These are phyloP conservation scores for Ogataea allantospora DNA, from an alignment of 805 yeast genomes.

Conservation along the genomic window DNA sequence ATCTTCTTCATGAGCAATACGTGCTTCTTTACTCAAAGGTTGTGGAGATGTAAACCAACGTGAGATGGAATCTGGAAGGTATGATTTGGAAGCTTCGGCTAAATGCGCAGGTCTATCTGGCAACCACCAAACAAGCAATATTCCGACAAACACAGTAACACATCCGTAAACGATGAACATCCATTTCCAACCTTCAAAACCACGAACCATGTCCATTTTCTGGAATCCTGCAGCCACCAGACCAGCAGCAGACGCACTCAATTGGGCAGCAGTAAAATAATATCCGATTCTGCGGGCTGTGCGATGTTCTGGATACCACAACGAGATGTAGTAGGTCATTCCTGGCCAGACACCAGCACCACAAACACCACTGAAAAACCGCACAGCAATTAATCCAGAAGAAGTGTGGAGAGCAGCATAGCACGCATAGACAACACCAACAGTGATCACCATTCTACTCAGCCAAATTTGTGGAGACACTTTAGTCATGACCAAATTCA, in stretches of 20 bases:
- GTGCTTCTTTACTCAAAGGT: slow-evolving; percentile 57
- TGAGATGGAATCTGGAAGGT: slow-evolving; percentile 21
- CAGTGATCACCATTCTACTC: slow-evolving; percentile 69
- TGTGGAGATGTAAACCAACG: slow-evolving; percentile 26
- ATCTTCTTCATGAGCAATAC: slow-evolving; percentile 55
- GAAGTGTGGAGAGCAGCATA: slow-evolving; percentile 58
- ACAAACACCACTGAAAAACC: slow-evolving; percentile 71
- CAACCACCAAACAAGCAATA: slow-evolving; percentile 73
- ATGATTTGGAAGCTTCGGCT: slow-evolving; percentile 8
- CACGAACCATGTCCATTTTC: slow-evolving; percentile 68
- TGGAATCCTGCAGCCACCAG: slow-evolving; percentile 87
- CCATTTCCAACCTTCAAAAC: slow-evolving; percentile 86
- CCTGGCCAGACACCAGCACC: slow-evolving; percentile 94
- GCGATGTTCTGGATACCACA: slow-evolving; percentile 83
- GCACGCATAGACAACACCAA: slow-evolving; percentile 76
- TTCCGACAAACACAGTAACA: slow-evolving; percentile 62
- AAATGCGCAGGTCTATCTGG: slow-evolving; percentile 68
- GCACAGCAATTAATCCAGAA: slow-evolving; percentile 63
- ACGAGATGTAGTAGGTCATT: slow-evolving; percentile 73
- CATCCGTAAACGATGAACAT: slow-evolving; percentile 75
- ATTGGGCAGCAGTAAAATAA: slow-evolving; percentile 88
- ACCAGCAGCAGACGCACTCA: slow-evolving; percentile 89
- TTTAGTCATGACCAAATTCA: slow-evolving; percentile 81
- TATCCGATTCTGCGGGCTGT: slow-evolving; percentile 80
- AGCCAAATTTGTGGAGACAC: slow-evolving; percentile 86